phyloP scores from a whole-genome alignment of 2,329 filamentous ascomycete species.

The Bimuria novae-zelandiae region DNA sequence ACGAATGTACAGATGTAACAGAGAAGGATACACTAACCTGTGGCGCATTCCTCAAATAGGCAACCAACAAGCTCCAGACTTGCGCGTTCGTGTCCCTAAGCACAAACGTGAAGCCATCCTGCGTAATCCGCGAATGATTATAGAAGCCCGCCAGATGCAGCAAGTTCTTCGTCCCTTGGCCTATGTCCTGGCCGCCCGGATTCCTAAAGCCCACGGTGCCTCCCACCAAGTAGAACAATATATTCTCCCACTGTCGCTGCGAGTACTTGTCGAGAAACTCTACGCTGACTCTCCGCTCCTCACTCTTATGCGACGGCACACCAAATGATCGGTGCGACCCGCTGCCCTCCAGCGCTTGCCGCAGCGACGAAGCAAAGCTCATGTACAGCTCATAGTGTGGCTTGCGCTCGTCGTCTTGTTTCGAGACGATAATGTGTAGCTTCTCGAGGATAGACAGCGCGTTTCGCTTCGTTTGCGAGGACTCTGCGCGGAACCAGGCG shows the following conservation, averaged over 20 bases:
- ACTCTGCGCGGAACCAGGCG: conserved; percentile 76
- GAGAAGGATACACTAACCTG: conserved; percentile 45
- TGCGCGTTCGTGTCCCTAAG: conserved; percentile 95
- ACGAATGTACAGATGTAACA: too few relatives aligned
- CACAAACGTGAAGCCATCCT: conserved; percentile 91
- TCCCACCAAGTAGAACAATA: conserved; percentile 92
- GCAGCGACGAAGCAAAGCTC: conserved; percentile 82
- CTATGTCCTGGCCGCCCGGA: conserved; percentile 55
- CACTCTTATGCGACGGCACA: conserved; percentile 72
- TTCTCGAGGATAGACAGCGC: conserved; percentile 79
- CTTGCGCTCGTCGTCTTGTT: conserved; percentile 61
- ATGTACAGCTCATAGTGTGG: conserved; percentile 77
- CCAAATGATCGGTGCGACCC: conserved; percentile 89
- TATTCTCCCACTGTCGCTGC: conserved; percentile 89
- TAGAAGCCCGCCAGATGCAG: conserved; percentile 75
- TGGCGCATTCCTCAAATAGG: conserved; percentile 87
- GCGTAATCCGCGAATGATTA: conserved; percentile 74
- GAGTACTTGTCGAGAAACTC: conserved; percentile 83
- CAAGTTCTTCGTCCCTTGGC: conserved; percentile 76
- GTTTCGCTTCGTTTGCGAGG: conserved; percentile 77
- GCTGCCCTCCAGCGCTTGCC: conserved; percentile 84
- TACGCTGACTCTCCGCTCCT: conserved; percentile 68
- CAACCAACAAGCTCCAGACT: conserved; percentile 91
- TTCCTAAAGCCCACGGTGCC: conserved; percentile 59
- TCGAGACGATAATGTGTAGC: conserved; percentile 77